Base-by-base conservation (phyloP, 2,329 filamentous ascomycete species). In the Phyllosticta capitalensis region DNA sequence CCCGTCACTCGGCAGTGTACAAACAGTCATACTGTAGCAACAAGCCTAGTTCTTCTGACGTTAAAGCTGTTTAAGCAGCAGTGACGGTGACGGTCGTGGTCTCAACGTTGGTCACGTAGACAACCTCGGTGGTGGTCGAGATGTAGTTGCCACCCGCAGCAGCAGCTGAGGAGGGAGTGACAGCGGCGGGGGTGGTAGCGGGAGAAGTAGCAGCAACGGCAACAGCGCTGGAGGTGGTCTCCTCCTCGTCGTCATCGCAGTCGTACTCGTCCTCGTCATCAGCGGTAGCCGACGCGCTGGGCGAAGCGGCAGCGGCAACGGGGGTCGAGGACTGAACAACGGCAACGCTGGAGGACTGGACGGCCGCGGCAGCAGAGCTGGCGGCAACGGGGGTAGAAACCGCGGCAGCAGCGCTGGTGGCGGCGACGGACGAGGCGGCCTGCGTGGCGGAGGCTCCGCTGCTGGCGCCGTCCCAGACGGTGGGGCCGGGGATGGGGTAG, bases 401-500 rank as follows among this genome's bases (percentile, higher is more conserved):
- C 14, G 62, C 54, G 28, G 60, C 58, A 50, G 64, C 56, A 50
- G 64, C 56, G 12, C 62, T 61, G 26, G 66, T 61, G 17, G 62
- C 55, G 58, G 62, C 62, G 63, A 65, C 64, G n/a, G 61, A 65
- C 22, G 60, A 63, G 21, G 65, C 54, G 12, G 64, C 63, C 59
- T 57, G 56, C 7, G 53, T 38, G 55, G 21, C 48, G 10, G 26
- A 33, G 30, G 52, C 49, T 22, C 20, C 30, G 26, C 54, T 38
- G 58, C 63, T 62, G 30, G 69, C 69, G 55, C 70, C 68, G 55
- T 66, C 63, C 65, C 71, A 76, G 58, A 75, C 69, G 12, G 65
- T 65, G 55, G 76, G 76, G n/a, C 76, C 76, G 33, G 76, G 76
- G 58, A 75, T 72, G 9, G 70, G 68, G 68, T 78, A 78, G 55